Conservation (phyloP, 495 filamentous ascomycete species). For the Aspergillus hancockii region DNA sequence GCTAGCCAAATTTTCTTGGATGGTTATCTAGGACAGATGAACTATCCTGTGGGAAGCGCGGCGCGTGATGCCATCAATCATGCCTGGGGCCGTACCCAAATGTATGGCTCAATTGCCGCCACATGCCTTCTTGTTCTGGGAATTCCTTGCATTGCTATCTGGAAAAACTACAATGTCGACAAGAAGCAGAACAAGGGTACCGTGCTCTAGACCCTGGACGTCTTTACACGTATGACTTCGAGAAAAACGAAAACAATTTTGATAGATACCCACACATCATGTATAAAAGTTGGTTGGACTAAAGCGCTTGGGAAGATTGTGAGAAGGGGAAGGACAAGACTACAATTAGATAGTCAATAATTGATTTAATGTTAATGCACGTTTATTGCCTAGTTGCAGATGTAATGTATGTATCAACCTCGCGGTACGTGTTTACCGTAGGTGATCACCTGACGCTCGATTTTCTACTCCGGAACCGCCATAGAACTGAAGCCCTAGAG, state of each 20-base stretch:
- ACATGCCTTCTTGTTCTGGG: constrained; percentile 39
- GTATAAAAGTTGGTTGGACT: background rate
- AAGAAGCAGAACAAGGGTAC: constrained; percentile 50
- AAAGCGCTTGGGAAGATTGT: background rate
- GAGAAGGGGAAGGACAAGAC: background rate
- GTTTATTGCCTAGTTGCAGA: background rate
- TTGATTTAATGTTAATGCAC: background rate
- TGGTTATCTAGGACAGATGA: constrained; percentile 50
- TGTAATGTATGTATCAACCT: background rate
- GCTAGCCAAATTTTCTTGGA: constrained; percentile 48
- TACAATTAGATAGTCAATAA: background rate
- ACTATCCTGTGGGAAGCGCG: constrained; percentile 53
- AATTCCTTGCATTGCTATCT: constrained; percentile 40
- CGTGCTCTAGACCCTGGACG: constrained; percentile 23
- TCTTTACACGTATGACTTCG: background rate
- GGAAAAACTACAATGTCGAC: constrained; percentile 48
- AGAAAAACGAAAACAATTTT: background rate
- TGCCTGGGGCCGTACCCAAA: constrained; percentile 63
- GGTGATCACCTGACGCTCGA: no score
- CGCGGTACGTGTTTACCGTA: background rate
- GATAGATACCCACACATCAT: constrained; percentile 4
- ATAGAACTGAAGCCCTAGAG: no score
- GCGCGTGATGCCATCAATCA: constrained; percentile 55
- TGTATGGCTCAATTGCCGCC: constrained; percentile 58
- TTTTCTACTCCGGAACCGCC: no score